A percentile compares a stretch with the other conserved stretches of the same genome.
Evolutionary conservation across 129 eudicot species (phyloP).

Genomic region (Helianthus tuberosus): DNA sequence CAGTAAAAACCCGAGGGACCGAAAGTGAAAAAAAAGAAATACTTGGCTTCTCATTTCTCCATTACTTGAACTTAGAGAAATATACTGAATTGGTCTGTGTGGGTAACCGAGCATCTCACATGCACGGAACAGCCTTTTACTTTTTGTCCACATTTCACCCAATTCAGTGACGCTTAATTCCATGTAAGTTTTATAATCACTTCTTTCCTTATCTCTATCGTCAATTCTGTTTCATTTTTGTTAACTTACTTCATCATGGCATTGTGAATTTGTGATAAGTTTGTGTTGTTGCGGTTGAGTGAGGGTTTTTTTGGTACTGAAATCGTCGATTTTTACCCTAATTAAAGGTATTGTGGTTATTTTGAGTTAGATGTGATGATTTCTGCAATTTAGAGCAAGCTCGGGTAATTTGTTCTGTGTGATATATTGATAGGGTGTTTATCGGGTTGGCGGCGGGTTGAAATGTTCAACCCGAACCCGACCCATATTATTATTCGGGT

Average conservation of each 20-base stretch:
- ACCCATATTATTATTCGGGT: no score
- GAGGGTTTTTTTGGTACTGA: neutral
- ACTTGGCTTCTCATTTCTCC: neutral
- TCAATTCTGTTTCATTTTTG: neutral
- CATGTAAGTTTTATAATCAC: neutral
- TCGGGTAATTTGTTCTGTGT: conserved; percentile 17
- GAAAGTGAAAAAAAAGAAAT: conserved; percentile 8
- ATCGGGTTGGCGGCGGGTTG: no score
- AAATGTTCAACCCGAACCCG: no score
- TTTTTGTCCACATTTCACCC: conserved; percentile 29
- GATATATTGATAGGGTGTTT: neutral
- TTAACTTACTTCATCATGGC: conserved; percentile 11
- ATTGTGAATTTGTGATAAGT: conserved; percentile 24
- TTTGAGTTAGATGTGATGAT: neutral
- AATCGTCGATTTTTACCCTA: conserved; percentile 1
- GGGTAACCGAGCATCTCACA: conserved; percentile 33
- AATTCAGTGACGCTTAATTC: conserved; percentile 18
- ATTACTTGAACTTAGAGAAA: conserved; percentile 1
- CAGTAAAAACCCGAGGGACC: conserved; percentile 15
- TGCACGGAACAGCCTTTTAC: conserved; percentile 32
- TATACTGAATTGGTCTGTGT: neutral
- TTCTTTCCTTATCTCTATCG: neutral
- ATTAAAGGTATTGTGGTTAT: conserved; percentile 2
- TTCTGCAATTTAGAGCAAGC: conserved; percentile 14
- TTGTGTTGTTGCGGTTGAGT: neutral